Evolutionary conservation across 306 rosid species (phyloP).

Genomic region (Crataegus laevigata): DNA sequence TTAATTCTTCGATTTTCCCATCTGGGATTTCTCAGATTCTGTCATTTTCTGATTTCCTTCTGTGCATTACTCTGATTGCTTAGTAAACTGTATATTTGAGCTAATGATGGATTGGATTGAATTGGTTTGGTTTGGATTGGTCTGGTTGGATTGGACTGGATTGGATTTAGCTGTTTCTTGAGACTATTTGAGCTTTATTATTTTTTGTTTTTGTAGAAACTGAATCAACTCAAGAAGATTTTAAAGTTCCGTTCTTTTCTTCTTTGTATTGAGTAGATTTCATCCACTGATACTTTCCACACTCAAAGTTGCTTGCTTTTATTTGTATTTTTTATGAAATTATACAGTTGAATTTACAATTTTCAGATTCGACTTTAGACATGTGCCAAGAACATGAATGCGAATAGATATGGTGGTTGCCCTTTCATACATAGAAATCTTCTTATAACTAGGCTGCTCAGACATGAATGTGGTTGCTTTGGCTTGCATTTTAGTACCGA

Average conservation of each 20-base stretch:
- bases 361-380: neutral
- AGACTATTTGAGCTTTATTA: neutral
- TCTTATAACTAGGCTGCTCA: neutral
- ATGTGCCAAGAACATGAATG: neutral
- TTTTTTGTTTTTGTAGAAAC: neutral
- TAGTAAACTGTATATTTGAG: neutral
- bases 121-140: no score
- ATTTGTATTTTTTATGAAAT: neutral
- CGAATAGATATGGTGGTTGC: neutral
- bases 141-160: neutral
- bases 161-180: neutral
- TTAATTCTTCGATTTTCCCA: neutral
- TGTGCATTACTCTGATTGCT: neutral
- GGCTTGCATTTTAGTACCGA: constrained; percentile 7
- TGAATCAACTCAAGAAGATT: neutral
- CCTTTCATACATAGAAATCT: neutral
- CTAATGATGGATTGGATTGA: neutral
- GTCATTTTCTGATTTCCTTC: neutral
- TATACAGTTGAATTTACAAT: neutral
- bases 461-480: constrained; percentile 7
- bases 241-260: neutral
- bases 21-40: neutral
- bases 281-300: neutral
- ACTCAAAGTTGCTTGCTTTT: neutral
- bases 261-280: constrained; percentile 3